Evolutionary conservation across 192 early-diverging fungal genomes (phyloP).

Genomic region (Rhizophlyctis rosea): DNA sequence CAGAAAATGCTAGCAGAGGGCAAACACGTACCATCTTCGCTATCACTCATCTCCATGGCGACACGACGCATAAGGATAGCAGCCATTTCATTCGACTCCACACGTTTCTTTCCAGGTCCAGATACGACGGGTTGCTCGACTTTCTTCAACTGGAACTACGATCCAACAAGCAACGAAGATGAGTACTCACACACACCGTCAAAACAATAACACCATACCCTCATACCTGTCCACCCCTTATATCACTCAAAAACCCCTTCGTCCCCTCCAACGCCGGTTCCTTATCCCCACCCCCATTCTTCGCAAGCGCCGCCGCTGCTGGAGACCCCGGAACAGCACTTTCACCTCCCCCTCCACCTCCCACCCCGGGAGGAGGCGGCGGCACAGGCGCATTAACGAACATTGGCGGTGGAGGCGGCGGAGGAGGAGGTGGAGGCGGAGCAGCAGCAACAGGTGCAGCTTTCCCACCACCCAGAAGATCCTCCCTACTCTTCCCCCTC

Average conservation of each 20-base stretch:
- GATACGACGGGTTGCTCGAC: conserved; percentile 17
- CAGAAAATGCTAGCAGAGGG: conserved; percentile 3
- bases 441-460: conserved; percentile 1
- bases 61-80: conserved; percentile 49
- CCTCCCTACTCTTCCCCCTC: not conserved
- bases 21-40: conserved; percentile 32
- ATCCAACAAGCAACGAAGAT: not conserved
- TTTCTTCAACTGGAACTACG: conserved; percentile 40
- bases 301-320: not conserved
- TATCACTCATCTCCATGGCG: conserved; percentile 53
- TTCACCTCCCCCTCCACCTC: not conserved
- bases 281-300: not conserved
- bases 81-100: conserved; percentile 33
- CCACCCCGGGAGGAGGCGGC: conserved; percentile 12
- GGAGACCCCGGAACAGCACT: not conserved
- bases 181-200: not conserved
- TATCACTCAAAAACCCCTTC: conserved; percentile 24
- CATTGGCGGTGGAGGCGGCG: conserved; percentile 35
- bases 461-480: no score
- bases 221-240: conserved; percentile 38
- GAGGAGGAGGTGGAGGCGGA: conserved; percentile 29
- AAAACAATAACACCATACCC: not conserved
- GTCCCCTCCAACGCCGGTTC: no score
- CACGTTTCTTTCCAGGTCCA: conserved; percentile 9
- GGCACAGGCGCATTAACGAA: conserved; percentile 1